Evolutionary conservation across 2,329 filamentous ascomycete species (phyloP).

Genomic region (Pezicula radicicola): DNA sequence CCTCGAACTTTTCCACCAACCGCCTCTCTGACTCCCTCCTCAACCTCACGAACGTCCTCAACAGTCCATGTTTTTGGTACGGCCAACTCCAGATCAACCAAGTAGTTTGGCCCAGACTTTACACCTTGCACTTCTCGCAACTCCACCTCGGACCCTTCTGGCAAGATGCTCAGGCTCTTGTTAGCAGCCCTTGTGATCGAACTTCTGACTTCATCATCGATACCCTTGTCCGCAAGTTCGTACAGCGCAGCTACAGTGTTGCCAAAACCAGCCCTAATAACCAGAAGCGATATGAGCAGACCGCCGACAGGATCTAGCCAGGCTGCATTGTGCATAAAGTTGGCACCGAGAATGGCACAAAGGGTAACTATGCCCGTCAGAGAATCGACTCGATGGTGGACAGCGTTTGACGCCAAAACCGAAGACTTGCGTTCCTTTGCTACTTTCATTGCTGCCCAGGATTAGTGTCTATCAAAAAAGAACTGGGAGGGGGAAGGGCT

Average conservation of each 20-base stretch:
- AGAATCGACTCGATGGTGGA: constrained; percentile 95
- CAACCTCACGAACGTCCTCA: constrained; percentile 64
- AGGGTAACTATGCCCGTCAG: constrained; percentile 93
- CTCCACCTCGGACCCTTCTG: constrained; percentile 57
- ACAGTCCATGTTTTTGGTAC: constrained; percentile 78
- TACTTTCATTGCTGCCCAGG: constrained; percentile 78
- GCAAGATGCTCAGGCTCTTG: constrained; percentile 53
- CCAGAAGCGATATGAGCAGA: constrained; percentile 87
- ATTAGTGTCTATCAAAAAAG: constrained; percentile 15
- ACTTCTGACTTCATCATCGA: constrained; percentile 79
- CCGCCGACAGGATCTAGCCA: constrained; percentile 96
- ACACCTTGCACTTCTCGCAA: constrained; percentile 80
- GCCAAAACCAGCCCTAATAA: constrained; percentile 82
- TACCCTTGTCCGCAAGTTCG: constrained; percentile 86
- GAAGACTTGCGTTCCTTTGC: constrained; percentile 92
- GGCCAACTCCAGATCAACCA: constrained; percentile 84
- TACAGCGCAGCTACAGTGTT: constrained; percentile 81
- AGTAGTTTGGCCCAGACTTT: constrained; percentile 95
- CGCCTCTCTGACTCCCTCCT: constrained; percentile 68
- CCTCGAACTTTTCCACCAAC: constrained; percentile 79
- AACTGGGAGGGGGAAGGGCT: neutral
- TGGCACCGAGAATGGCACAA: constrained; percentile 83
- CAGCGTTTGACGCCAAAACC: constrained; percentile 90
- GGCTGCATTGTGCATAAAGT: constrained; percentile 77
- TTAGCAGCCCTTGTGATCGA: constrained; percentile 66